Evolutionary conservation across 2,329 filamentous ascomycete genomes (phyloP).

Genomic region (Colletotrichum sp.): DNA sequence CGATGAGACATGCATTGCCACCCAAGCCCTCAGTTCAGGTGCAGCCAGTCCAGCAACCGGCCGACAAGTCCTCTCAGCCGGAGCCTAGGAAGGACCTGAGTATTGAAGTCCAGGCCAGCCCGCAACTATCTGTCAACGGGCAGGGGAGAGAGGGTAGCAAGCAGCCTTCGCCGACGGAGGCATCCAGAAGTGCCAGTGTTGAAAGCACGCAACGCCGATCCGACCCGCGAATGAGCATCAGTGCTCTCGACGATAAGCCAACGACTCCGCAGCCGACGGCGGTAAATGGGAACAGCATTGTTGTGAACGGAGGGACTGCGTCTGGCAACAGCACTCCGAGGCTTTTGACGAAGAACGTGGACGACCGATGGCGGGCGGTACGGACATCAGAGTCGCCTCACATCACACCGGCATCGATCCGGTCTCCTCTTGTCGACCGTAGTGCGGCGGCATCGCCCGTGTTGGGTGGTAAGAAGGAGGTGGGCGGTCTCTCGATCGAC

Average conservation of each 20-base stretch:
- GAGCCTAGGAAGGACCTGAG: not conserved
- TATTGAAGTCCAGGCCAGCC: not conserved
- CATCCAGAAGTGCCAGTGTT: not conserved
- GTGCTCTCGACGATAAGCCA: not conserved
- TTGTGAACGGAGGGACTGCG: not conserved
- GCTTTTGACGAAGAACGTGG: not conserved
- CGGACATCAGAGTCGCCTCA: slow-evolving; percentile 13
- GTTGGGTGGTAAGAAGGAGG: not conserved
- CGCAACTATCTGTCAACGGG: not conserved
- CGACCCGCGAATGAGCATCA: slow-evolving; percentile 17
- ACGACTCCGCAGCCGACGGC: not conserved
- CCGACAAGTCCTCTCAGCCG: not conserved
- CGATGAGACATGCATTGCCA: not conserved
- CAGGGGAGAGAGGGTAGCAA: not conserved
- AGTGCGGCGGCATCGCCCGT: slow-evolving; percentile 5
- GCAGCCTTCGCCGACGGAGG: not conserved
- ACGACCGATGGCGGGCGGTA: slow-evolving; percentile 15
- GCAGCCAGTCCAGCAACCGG: not conserved
- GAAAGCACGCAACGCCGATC: not conserved
- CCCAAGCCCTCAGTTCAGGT: not conserved
- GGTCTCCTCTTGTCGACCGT: not conserved
- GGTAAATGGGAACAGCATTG: not conserved
- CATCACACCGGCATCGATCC: not conserved
- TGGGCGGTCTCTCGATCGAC: not conserved
- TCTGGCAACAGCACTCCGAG: slow-evolving; percentile 6